Base-by-base conservation (phyloP, 2,329 filamentous ascomycete species). In the Phialophora tarda region DNA sequence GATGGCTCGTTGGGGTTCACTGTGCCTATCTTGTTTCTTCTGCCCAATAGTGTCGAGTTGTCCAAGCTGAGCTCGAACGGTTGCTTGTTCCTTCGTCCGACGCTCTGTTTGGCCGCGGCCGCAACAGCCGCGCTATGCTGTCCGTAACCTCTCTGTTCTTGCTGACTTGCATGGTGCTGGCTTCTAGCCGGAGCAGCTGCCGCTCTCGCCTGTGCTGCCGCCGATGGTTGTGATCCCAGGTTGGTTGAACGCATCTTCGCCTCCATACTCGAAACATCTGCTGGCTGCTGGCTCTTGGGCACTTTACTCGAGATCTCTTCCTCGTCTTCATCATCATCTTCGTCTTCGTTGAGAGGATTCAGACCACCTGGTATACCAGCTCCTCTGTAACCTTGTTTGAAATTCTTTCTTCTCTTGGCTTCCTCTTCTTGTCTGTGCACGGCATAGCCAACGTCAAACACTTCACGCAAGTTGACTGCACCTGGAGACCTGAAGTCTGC, bases 381-480 rank as follows among this genome's bases (percentile, higher is more conserved):
- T 68, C 88, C 80, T 74, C 89, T 77, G 81, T 90, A 83, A 73
- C 90, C 86, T 83, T 93, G 83, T 80, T 86, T 82, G 73, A 93
- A 86, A 75, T 96, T 91, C 78, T 96, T 96, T 70, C 92, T 88
- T 62, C 93, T 89, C 81, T 97, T 98, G 74, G 88, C 89, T 78
- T 98, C 95, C 77, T 99, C 95, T 79, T 98, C 95, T 78, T 98
- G 93, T 55, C 95, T 85, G 77, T 98, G 95, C 8, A 99, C 95
- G 8, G 95, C 94, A 75, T 99, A 99, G n/a, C 92, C 90, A 57
- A 99, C 94, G 75, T 99, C 95, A 72, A 99, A 99, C 2, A 98
- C 93, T 78, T 99, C 95, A 66, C 95, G 92, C 12, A 99, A 83
- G 76, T 98, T 98, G 79, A 99, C 90, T 2, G 92, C 93, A 59